Conservation (phyloP, 768 basidiomycete species). For the Tylopilus felleus region DNA sequence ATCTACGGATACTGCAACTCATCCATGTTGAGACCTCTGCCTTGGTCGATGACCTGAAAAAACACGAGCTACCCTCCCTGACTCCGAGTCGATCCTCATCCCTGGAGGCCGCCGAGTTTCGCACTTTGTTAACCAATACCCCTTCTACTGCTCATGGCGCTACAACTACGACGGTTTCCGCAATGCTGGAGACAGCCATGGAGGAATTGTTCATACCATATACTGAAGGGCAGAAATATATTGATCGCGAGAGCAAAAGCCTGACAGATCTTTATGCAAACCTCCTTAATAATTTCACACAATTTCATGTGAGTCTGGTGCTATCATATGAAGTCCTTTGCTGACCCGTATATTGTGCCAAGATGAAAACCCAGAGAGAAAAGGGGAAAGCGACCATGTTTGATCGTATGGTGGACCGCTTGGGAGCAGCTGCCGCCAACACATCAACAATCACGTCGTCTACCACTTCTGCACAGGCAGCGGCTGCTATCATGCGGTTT, state of each 20-base stretch:
- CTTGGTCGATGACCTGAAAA: constrained; percentile 88
- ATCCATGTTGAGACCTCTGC: constrained; percentile 74
- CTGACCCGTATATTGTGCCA: constrained; percentile 5
- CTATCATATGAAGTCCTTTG: background rate
- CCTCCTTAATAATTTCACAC: constrained; percentile 70
- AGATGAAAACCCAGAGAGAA: constrained; percentile 58
- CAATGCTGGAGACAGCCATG: constrained; percentile 93
- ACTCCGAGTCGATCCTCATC: constrained; percentile 56
- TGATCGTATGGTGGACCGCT: constrained; percentile 85
- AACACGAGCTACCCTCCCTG: constrained; percentile 76
- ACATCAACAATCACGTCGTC: constrained; percentile 56
- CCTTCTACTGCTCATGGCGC: constrained; percentile 41
- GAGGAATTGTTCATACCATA: constrained; percentile 96
- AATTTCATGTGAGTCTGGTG: constrained; percentile 69
- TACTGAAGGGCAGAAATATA: constrained; percentile 85
- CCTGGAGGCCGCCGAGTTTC: constrained; percentile 59
- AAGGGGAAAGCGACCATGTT: constrained; percentile 72
- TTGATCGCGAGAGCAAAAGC: constrained; percentile 88
- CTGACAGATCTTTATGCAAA: constrained; percentile 74
- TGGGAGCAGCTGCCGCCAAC: constrained; percentile 71
- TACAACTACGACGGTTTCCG: constrained; percentile 51
- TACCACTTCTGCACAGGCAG: constrained; percentile 78
- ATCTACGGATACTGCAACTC: constrained; percentile 86
- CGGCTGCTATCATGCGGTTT: constrained; percentile 85
- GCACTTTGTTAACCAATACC: constrained; percentile 45